Conservation (phyloP, 139 green algal species). For the Diplosphaera chodatii region DNA sequence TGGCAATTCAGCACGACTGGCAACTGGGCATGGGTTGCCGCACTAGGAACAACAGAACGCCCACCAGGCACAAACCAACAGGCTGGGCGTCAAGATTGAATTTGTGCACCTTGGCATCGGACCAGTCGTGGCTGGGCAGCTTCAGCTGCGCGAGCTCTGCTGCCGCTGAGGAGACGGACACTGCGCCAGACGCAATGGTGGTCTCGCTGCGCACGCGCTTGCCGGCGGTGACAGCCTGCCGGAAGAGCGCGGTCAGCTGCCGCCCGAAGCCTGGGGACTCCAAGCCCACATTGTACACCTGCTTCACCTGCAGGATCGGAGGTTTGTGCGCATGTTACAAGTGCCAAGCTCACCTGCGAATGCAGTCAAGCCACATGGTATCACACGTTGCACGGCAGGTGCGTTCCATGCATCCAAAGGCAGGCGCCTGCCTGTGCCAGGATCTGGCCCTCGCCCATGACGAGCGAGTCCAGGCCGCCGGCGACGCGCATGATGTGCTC, state of each 20-base stretch:
- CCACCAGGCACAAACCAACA: no score
- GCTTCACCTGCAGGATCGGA: slow-evolving; percentile 79
- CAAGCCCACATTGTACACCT: slow-evolving; percentile 94
- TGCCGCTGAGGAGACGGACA: slow-evolving; percentile 93
- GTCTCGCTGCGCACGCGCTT: slow-evolving; percentile 96
- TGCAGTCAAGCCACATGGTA: no score
- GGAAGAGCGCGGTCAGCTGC: slow-evolving; percentile 98
- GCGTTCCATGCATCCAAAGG: no score
- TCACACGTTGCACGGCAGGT: no score
- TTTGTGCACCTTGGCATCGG: slow-evolving; percentile 53
- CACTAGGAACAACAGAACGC: no score
- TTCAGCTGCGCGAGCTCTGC: slow-evolving; percentile 97
- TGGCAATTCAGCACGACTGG: no score
- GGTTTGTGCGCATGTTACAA: no score
- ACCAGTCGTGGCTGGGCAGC: slow-evolving; percentile 79
- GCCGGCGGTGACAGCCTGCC: slow-evolving; percentile 94
- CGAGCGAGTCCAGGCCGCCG: slow-evolving; percentile 92
- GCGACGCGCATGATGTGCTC: slow-evolving; percentile 89
- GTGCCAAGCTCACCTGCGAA: no score
- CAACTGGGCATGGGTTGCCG: no score
- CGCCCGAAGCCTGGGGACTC: slow-evolving; percentile 85
- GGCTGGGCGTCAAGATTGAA: no score
- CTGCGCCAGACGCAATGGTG: slow-evolving; percentile 83
- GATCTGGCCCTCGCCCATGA: slow-evolving; percentile 99
- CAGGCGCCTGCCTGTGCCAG: slow-evolving; percentile 93